These are phyloP conservation scores for Nidularia pulvinata DNA, from an alignment of 768 basidiomycete species.

Conservation along the genomic window DNA sequence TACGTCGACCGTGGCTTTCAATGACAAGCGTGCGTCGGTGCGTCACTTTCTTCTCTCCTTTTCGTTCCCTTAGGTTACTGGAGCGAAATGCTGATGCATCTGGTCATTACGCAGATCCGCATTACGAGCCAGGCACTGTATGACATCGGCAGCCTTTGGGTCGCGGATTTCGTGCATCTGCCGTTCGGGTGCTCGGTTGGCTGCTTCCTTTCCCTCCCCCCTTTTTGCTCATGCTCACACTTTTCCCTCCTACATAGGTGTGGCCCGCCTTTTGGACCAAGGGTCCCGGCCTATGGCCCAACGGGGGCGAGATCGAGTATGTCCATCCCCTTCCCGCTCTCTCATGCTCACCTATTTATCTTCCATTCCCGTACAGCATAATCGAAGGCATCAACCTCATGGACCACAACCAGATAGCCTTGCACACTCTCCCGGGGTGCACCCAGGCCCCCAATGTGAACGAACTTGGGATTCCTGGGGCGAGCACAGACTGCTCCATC, in stretches of 20 bases:
- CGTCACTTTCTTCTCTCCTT: slow-evolving; percentile 5
- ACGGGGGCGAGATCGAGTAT: slow-evolving; percentile 41
- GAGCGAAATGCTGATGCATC: not conserved
- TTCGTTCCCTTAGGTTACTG: not conserved
- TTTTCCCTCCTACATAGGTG: slow-evolving; percentile 20
- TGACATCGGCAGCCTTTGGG: slow-evolving; percentile 36
- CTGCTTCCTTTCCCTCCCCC: not conserved
- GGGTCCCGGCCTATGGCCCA: slow-evolving; percentile 37
- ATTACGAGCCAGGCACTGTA: slow-evolving; percentile 42
- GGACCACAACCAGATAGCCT: slow-evolving; percentile 51
- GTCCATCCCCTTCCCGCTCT: not conserved
- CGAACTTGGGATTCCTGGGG: slow-evolving; percentile 26
- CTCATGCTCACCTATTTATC: not conserved
- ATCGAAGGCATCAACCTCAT: slow-evolving; percentile 60
- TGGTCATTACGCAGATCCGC: slow-evolving; percentile 23
- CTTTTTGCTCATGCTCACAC: not conserved
- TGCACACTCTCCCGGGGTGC: slow-evolving; percentile 46
- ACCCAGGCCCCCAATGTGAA: slow-evolving; percentile 19
- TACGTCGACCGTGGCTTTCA: slow-evolving; percentile 45
- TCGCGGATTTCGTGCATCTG: slow-evolving; percentile 40
- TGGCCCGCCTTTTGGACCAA: slow-evolving; percentile 50
- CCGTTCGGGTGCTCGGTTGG: slow-evolving; percentile 57
- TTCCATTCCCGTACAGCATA: slow-evolving; percentile 24
- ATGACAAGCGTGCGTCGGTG: slow-evolving; percentile 58
- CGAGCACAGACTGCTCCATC: slow-evolving; percentile 23